Percentiles rank a stretch among this genome's conserved stretches.
Evolutionary conservation across 1,284 basidiomycete species (phyloP).

Genomic region (Heimioporus retisporus): DNA sequence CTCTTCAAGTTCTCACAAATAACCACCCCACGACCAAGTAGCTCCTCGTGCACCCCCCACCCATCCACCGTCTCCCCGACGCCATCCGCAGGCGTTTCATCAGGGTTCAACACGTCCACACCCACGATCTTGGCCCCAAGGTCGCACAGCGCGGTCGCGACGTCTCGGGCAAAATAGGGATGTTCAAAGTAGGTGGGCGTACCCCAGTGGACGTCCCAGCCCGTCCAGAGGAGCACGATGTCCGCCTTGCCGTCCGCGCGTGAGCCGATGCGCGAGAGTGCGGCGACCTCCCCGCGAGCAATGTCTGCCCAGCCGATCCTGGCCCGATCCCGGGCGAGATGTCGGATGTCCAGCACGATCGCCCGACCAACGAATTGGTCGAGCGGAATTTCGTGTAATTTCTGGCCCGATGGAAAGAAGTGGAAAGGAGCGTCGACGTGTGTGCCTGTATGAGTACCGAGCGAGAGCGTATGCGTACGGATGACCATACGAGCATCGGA

Average conservation of each 20-base stretch:
- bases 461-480: slow-evolving; percentile 36
- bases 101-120: slow-evolving; percentile 72
- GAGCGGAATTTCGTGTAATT: slow-evolving; percentile 67
- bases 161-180: slow-evolving; percentile 67
- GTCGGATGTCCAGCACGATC: slow-evolving; percentile 59
- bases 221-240: slow-evolving; percentile 65
- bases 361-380: slow-evolving; percentile 61
- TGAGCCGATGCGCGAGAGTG: slow-evolving; percentile 32
- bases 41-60: slow-evolving; percentile 60
- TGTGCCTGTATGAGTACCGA: slow-evolving; percentile 60
- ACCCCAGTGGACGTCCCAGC: slow-evolving; percentile 69
- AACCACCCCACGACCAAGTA: slow-evolving; percentile 66
- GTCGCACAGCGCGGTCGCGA: slow-evolving; percentile 58
- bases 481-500: slow-evolving; percentile 22
- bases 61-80: slow-evolving; percentile 19
- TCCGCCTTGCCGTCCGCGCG: slow-evolving; percentile 47
- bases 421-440: slow-evolving; percentile 83
- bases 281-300: too few species aligned
- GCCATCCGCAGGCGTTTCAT: slow-evolving; percentile 58
- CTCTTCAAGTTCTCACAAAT: slow-evolving; percentile 77
- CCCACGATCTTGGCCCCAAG: slow-evolving; percentile 67
- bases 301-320: slow-evolving; percentile 64
- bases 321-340: slow-evolving; percentile 48
- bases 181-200: slow-evolving; percentile 65
- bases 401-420: slow-evolving; percentile 63